Evolutionary conservation across 371 early-diverging fungal genomes (phyloP).

Genomic region (Nematocida homosporus): DNA sequence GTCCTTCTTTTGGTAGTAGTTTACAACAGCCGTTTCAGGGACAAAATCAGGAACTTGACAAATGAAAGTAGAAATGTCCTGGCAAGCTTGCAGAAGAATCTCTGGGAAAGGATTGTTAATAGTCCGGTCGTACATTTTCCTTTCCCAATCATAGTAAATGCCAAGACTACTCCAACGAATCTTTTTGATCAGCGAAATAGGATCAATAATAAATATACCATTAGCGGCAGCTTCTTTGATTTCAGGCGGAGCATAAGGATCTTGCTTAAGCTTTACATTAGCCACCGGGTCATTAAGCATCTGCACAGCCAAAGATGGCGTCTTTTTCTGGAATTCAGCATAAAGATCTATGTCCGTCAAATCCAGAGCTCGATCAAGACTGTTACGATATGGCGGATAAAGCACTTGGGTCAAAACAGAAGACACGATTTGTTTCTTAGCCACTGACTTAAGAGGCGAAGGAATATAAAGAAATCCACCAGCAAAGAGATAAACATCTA

Average conservation of each 20-base stretch:
- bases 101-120: background rate
- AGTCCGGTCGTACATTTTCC: slow-evolving; percentile 68
- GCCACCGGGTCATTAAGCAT: slow-evolving; percentile 9
- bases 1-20: slow-evolving; percentile 79
- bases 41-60: slow-evolving; percentile 15
- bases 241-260: slow-evolving; percentile 26
- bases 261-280: slow-evolving; percentile 33
- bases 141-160: slow-evolving; percentile 82
- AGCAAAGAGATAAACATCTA: slow-evolving; percentile 28
- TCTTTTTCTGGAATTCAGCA: background rate
- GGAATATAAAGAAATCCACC: slow-evolving; percentile 46
- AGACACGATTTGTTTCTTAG: slow-evolving; percentile 9
- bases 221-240: slow-evolving; percentile 18
- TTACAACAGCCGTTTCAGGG: slow-evolving; percentile 84
- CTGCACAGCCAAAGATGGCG: background rate
- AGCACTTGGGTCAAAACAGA: slow-evolving; percentile 24
- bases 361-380: slow-evolving; percentile 43
- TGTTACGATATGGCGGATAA: slow-evolving; percentile 51
- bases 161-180: slow-evolving; percentile 82
- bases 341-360: slow-evolving; percentile 24
- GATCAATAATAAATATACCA: slow-evolving; percentile 21
- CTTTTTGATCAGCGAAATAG: slow-evolving; percentile 43
- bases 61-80: slow-evolving; percentile 29
- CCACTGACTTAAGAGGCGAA: slow-evolving; percentile 9
- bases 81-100: slow-evolving; percentile 1